phyloP scores from a whole-genome alignment of 2,329 filamentous ascomycete species.

The Exophiala alcalophila region DNA sequence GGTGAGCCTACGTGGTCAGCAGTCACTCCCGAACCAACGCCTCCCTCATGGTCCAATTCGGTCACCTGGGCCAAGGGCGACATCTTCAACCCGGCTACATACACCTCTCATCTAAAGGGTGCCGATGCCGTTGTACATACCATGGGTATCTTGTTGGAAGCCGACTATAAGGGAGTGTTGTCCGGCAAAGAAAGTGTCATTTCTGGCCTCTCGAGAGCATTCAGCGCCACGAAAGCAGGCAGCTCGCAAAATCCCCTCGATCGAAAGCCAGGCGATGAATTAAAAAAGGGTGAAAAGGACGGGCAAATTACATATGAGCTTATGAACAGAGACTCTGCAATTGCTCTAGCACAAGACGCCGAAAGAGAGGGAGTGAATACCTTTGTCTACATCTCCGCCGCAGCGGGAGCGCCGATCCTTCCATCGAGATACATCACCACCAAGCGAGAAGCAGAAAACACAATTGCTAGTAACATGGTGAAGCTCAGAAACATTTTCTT shows the following conservation, averaged over 20 bases:
- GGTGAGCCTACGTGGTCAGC: conserved; percentile 82
- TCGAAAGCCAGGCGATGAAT: conserved; percentile 52
- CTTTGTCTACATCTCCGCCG: conserved; percentile 87
- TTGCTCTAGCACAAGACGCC: conserved; percentile 77
- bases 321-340: conserved; percentile 81
- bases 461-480: conserved; percentile 70
- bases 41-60: conserved; percentile 76
- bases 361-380: conserved; percentile 60
- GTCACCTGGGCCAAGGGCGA: conserved; percentile 88
- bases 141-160: conserved; percentile 94
- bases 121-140: conserved; percentile 87
- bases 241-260: conserved; percentile 69
- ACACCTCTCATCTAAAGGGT: conserved; percentile 69
- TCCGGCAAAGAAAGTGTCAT: conserved; percentile 80
- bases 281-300: conserved; percentile 64
- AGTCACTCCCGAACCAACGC: conserved; percentile 66
- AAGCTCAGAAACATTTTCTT: conserved; percentile 76
- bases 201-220: conserved; percentile 72
- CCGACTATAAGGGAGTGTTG: conserved; percentile 93
- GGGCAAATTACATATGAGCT: conserved; percentile 90
- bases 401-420: conserved; percentile 78
- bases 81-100: conserved; percentile 77
- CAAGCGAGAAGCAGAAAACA: conserved; percentile 83
- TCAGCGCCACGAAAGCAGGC: conserved; percentile 60
- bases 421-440: conserved; percentile 83